These are phyloP conservation scores for Macrolepiota fuliginosa DNA, from an alignment of 768 basidiomycete genomes.

Conservation along the genomic window DNA sequence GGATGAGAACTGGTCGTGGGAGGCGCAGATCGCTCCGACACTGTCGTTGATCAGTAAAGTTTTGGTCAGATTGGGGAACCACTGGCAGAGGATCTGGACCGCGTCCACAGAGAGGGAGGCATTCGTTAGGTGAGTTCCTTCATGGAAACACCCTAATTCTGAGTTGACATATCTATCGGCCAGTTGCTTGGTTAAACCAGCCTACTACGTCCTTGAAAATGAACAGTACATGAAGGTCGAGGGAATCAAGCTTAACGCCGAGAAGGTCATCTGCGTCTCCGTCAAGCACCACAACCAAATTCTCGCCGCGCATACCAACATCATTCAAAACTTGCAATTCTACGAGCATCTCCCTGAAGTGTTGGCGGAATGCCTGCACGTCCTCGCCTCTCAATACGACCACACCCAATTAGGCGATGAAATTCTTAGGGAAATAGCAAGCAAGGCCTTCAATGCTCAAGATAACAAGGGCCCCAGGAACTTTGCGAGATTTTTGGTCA, in stretches of 20 bases:
- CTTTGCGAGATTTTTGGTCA: constrained; percentile 82
- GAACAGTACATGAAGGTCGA: constrained; percentile 85
- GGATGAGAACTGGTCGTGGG: constrained; percentile 70
- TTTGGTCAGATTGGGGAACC: constrained; percentile 51
- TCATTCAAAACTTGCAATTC: constrained; percentile 91
- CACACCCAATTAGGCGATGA: constrained; percentile 89
- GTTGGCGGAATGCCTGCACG: constrained; percentile 85
- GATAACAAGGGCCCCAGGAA: constrained; percentile 87
- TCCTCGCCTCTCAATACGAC: constrained; percentile 84
- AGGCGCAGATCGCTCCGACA: constrained; percentile 67
- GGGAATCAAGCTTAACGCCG: constrained; percentile 70
- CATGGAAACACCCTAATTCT: neutral
- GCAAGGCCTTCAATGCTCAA: constrained; percentile 70
- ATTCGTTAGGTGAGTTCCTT: constrained; percentile 71
- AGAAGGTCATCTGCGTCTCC: constrained; percentile 86
- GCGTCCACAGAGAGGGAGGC: constrained; percentile 83
- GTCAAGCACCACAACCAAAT: constrained; percentile 90
- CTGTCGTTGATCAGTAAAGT: constrained; percentile 73
- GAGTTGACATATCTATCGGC: neutral
- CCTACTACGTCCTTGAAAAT: constrained; percentile 82
- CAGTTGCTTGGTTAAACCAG: constrained; percentile 86
- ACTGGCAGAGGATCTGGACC: constrained; percentile 78
- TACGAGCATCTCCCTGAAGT: constrained; percentile 93
- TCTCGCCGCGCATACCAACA: constrained; percentile 80
- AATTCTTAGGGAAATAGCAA: constrained; percentile 83